phyloP scores from a whole-genome alignment of 495 filamentous ascomycete genomes.

The Hypoxylon fuscum region DNA sequence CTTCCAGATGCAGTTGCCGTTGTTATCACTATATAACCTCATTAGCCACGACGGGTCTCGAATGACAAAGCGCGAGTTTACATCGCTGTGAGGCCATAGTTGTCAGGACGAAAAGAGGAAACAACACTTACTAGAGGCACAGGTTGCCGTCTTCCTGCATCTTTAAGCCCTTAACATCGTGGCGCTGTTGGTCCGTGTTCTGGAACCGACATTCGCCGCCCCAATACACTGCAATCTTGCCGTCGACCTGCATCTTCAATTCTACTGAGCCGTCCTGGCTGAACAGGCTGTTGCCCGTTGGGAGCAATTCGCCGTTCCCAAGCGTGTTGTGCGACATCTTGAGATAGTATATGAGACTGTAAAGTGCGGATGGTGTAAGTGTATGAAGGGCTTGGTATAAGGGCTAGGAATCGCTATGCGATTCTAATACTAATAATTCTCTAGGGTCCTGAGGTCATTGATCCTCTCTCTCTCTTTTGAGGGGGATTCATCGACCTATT shows the following conservation, averaged over 20 bases:
- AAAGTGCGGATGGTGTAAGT: too few species aligned
- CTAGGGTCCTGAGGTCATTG: too few species aligned
- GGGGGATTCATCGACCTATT: too few species aligned
- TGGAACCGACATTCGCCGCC: constrained; percentile 37
- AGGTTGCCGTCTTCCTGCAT: constrained; percentile 44
- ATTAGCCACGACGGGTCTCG: constrained; percentile 6
- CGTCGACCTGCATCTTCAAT: constrained; percentile 41
- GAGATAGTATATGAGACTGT: too few species aligned
- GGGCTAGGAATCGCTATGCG: too few species aligned
- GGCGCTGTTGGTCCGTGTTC: constrained; percentile 37
- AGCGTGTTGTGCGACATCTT: constrained; percentile 36
- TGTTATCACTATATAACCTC: constrained; percentile 23
- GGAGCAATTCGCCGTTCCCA: constrained; percentile 43
- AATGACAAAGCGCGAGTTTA: not conserved
- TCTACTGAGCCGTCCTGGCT: constrained; percentile 38
- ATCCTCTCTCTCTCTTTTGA: too few species aligned
- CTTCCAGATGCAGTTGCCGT: constrained; percentile 32
- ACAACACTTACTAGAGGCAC: constrained; percentile 39
- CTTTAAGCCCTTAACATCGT: constrained; percentile 35
- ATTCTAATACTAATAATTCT: too few species aligned
- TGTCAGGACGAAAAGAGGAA: not conserved
- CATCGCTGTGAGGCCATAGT: not conserved
- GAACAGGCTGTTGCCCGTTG: constrained; percentile 36
- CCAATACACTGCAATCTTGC: constrained; percentile 42
- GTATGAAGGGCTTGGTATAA: too few species aligned